phyloP scores from a whole-genome alignment of 2,329 filamentous ascomycete species.

The Pseudovirgaria hyperparasitica region DNA sequence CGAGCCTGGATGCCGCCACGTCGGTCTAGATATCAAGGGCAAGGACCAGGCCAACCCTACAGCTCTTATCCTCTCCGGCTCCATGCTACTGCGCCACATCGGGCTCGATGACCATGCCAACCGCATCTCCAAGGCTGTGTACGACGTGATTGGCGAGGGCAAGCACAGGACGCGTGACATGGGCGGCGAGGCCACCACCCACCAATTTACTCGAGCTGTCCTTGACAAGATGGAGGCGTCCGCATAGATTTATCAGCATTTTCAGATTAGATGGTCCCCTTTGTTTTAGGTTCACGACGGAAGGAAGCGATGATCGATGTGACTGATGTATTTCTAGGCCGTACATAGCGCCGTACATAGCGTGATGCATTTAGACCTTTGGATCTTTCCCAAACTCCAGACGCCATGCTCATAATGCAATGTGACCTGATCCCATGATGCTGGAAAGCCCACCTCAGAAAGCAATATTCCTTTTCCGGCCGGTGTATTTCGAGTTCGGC shows the following conservation, averaged over 20 bases:
- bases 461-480: conserved; percentile 66
- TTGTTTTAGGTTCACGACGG: too few relatives aligned
- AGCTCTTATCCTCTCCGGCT: conserved; percentile 83
- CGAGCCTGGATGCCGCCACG: conserved; percentile 97
- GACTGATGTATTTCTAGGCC: too few relatives aligned
- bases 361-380: conserved; percentile 24
- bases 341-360: conserved; percentile 30
- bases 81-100: conserved; percentile 95
- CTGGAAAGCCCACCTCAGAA: too few relatives aligned
- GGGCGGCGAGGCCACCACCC: conserved; percentile 79
- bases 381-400: too few relatives aligned
- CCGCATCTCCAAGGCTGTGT: conserved; percentile 83
- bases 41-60: conserved; percentile 99
- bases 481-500: conserved; percentile 83
- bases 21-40: conserved; percentile 98
- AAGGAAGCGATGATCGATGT: too few relatives aligned
- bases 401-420: too few relatives aligned
- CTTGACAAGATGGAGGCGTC: conserved; percentile 80
- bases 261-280: too few relatives aligned
- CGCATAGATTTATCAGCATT: too few relatives aligned
- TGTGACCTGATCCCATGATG: too few relatives aligned
- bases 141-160: conserved; percentile 76
- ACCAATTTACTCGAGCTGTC: conserved; percentile 91
- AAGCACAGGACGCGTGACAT: conserved; percentile 87
- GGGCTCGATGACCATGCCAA: conserved; percentile 97